These are phyloP conservation scores for Pseudogymnoascus sp. DNA, from an alignment of 2,329 filamentous ascomycete species.

Conservation along the genomic window DNA sequence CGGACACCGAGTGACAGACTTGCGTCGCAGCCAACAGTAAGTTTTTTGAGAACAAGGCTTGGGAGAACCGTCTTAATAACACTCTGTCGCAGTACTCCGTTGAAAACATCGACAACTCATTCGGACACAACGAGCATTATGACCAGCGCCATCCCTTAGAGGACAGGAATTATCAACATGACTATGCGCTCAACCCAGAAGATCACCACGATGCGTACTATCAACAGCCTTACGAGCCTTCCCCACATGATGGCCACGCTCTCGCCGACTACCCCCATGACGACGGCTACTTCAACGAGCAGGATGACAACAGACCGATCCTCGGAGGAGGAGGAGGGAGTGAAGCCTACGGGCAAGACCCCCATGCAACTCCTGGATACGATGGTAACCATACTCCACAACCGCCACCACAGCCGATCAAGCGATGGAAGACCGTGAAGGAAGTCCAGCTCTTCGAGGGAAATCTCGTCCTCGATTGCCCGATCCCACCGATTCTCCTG, in stretches of 20 bases:
- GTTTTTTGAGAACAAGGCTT: slow-evolving; percentile 29
- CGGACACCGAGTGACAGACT: slow-evolving; percentile 67
- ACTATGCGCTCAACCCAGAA: slow-evolving; percentile 74
- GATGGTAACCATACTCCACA: slow-evolving; percentile 27
- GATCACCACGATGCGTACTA: slow-evolving; percentile 84
- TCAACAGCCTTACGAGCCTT: slow-evolving; percentile 71
- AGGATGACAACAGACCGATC: slow-evolving; percentile 68
- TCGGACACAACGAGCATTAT: slow-evolving; percentile 55
- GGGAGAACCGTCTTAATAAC: background rate
- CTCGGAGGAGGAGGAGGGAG: slow-evolving; percentile 39
- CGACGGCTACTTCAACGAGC: slow-evolving; percentile 37
- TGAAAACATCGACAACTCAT: slow-evolving; percentile 57
- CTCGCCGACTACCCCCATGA: slow-evolving; percentile 21
- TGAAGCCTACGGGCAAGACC: slow-evolving; percentile 54
- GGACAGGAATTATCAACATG: slow-evolving; percentile 45
- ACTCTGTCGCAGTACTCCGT: slow-evolving; percentile 54
- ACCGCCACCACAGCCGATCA: slow-evolving; percentile 54
- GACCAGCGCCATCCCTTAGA: slow-evolving; percentile 44
- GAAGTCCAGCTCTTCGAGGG: slow-evolving; percentile 96
- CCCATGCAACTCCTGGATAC: slow-evolving; percentile 38
- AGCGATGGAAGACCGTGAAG: slow-evolving; percentile 97
- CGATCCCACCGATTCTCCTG: slow-evolving; percentile 79
- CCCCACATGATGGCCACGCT: slow-evolving; percentile 26
- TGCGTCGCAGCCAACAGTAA: slow-evolving; percentile 75
- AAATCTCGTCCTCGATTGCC: slow-evolving; percentile 94